Conservation (phyloP, 108 stramenopile species). For the Asterionellopsis glacialis region DNA sequence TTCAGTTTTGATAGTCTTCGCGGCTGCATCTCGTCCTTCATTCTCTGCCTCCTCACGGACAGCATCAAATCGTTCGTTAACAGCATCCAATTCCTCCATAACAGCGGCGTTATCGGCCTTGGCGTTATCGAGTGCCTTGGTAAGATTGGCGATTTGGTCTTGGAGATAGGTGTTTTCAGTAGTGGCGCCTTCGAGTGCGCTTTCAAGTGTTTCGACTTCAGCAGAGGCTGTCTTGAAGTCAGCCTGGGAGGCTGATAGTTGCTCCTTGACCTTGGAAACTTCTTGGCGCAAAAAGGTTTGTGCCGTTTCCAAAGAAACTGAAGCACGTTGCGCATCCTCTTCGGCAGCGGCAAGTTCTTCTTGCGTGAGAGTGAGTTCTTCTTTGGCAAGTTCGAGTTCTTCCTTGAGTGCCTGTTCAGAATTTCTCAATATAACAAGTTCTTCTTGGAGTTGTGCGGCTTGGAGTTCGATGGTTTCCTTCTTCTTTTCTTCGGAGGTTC, state of each 20-base stretch:
- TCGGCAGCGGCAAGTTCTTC: constrained; percentile 67
- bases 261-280: constrained; percentile 42
- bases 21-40: constrained; percentile 27
- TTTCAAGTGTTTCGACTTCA: constrained; percentile 46
- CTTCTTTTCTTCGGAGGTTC: constrained; percentile 3
- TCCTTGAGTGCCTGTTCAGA: constrained; percentile 59
- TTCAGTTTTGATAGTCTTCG: constrained; percentile 27
- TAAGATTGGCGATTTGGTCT: constrained; percentile 59
- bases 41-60: constrained; percentile 46
- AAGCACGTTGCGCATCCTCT: constrained; percentile 49
- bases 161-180: constrained; percentile 38
- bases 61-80: constrained; percentile 73
- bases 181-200: constrained; percentile 37
- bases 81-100: constrained; percentile 67
- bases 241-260: constrained; percentile 40
- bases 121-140: constrained; percentile 63
- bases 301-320: constrained; percentile 32
- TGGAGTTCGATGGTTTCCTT: constrained; percentile 39
- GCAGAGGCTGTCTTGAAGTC: constrained; percentile 29
- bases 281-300: constrained; percentile 58
- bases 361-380: constrained; percentile 35
- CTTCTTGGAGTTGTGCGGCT: constrained; percentile 33
- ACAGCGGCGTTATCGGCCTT: constrained; percentile 59
- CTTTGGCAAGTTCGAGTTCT: constrained; percentile 55
- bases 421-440: constrained; percentile 35